These are phyloP conservation scores for Penicillium roqueforti DNA, from an alignment of 495 filamentous ascomycete genomes.

Conservation along the genomic window DNA sequence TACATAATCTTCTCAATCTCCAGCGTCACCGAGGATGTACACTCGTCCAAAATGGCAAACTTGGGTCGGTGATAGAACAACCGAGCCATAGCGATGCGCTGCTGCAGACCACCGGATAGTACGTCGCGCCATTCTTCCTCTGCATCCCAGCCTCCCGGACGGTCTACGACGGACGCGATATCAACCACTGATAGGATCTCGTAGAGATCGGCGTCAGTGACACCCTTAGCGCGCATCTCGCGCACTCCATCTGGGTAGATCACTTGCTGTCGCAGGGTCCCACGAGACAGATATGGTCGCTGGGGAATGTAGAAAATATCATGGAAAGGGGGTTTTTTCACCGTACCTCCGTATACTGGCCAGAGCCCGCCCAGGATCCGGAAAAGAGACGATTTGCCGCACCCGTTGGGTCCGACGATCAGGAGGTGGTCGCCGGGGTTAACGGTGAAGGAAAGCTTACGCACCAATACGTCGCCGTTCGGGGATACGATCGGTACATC, in stretches of 20 bases:
- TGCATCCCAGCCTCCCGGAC: constrained; percentile 83
- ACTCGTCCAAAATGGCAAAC: constrained; percentile 92
- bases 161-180: constrained; percentile 77
- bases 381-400: constrained; percentile 93
- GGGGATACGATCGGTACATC: constrained; percentile 96
- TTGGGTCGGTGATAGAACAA: constrained; percentile 93
- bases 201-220: constrained; percentile 77
- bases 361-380: constrained; percentile 93
- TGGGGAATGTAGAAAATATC: constrained; percentile 99
- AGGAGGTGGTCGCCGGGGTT: constrained; percentile 83
- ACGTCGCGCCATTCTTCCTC: constrained; percentile 96
- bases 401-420: constrained; percentile 95
- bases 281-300: constrained; percentile 85
- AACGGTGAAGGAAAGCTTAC: constrained; percentile 79
- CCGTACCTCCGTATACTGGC: constrained; percentile 96
- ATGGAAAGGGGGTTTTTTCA: constrained; percentile 80
- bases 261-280: constrained; percentile 87
- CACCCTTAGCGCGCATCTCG: constrained; percentile 78
- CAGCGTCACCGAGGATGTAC: constrained; percentile 86
- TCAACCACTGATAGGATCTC: constrained; percentile 73
- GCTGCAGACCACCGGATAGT: constrained; percentile 84
- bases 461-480: constrained; percentile 88
- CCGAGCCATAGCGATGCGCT: constrained; percentile 95
- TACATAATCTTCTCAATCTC: constrained; percentile 97
- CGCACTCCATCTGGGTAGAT: constrained; percentile 90